Evolutionary conservation across 441 rosid genomes (phyloP).

Genomic region (Croton laevigatus): DNA sequence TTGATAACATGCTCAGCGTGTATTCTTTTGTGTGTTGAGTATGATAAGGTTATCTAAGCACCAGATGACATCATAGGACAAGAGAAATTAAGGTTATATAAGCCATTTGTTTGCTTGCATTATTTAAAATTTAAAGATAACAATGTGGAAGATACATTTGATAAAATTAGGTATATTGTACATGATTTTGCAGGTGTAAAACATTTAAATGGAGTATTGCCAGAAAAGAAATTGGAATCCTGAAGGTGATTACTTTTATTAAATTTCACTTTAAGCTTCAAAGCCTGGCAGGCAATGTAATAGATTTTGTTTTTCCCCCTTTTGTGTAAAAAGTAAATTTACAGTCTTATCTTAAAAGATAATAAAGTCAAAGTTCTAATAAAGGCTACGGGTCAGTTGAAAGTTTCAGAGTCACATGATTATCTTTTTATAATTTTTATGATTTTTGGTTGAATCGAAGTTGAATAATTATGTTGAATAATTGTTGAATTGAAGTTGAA

Average conservation of each 20-base stretch:
- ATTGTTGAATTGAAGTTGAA: too few relatives aligned
- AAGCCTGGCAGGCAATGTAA: not conserved
- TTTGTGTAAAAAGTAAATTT: too few relatives aligned
- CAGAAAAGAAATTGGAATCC: too few relatives aligned
- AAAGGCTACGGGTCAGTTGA: too few relatives aligned
- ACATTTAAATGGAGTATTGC: conserved; percentile 6
- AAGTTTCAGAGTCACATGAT: too few relatives aligned
- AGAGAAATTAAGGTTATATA: conserved; percentile 42
- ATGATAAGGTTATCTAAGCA: conserved; percentile 55
- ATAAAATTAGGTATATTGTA: conserved; percentile 57
- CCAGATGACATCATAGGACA: conserved; percentile 56
- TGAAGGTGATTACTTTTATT: too few relatives aligned
- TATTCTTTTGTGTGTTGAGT: conserved; percentile 69
- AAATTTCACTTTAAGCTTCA: not conserved
- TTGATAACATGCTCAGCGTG: too few relatives aligned
- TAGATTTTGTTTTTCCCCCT: not conserved
- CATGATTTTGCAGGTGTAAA: conserved; percentile 58
- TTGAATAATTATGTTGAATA: too few relatives aligned
- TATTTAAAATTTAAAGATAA: conserved; percentile 61
- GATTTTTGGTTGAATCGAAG: too few relatives aligned
- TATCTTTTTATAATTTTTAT: too few relatives aligned
- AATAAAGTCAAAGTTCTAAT: too few relatives aligned
- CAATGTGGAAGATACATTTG: conserved; percentile 63
- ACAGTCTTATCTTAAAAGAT: too few relatives aligned
- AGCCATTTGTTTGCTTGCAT: conserved; percentile 50